A percentile compares a stretch with the other conserved stretches of the same genome.
Conservation (phyloP, 1,139 yeast species). For the Hemisphaericaspora xylanilytica region DNA sequence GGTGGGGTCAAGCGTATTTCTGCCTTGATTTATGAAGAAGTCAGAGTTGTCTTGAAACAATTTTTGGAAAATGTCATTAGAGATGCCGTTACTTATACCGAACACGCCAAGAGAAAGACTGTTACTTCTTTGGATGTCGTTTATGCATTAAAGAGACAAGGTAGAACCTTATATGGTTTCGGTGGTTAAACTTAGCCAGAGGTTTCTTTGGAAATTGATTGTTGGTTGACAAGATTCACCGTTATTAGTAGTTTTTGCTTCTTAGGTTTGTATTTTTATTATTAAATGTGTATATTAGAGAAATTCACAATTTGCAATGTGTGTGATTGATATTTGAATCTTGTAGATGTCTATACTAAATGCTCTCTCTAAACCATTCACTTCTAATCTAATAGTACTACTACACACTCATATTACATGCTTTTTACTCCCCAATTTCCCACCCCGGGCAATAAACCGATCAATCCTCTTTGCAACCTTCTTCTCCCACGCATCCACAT, state of each 20-base stretch:
- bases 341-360: background rate
- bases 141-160: conserved; percentile 99
- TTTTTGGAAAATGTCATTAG: conserved; percentile 97
- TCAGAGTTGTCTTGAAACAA: conserved; percentile 93
- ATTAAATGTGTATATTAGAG: conserved; percentile 1
- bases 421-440: conserved; percentile 24
- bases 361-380: too few species aligned
- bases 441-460: conserved; percentile 25
- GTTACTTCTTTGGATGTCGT: conserved; percentile 98
- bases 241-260: too few species aligned
- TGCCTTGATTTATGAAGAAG: conserved; percentile 98
- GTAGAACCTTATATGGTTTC: conserved; percentile 99
- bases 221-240: too few species aligned
- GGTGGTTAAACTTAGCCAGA: conserved; percentile 70
- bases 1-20: conserved; percentile 99
- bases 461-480: conserved; percentile 29
- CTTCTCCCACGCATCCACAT: conserved; percentile 36
- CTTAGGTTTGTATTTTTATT: background rate
- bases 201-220: too few species aligned
- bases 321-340: too few species aligned
- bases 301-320: too few species aligned
- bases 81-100: conserved; percentile 99
- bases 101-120: conserved; percentile 99
- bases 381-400: too few species aligned
- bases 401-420: too few species aligned